phyloP scores from a whole-genome alignment of 495 filamentous ascomycete species.

The Neurospora sp. region DNA sequence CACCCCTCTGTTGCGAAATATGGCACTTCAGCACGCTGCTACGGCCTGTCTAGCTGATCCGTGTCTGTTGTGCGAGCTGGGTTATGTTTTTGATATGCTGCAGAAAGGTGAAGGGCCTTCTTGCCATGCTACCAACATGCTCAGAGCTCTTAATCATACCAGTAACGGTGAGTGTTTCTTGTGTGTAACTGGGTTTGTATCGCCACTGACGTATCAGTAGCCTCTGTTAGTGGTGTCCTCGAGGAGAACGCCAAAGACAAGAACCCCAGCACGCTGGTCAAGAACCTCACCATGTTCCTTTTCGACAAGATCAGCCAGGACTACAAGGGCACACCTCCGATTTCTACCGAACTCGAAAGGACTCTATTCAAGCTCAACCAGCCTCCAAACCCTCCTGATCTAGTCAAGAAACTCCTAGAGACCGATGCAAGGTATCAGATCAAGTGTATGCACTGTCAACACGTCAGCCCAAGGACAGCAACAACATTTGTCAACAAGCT shows the following conservation, averaged over 20 bases:
- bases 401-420: slow-evolving; percentile 22
- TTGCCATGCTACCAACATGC: slow-evolving; percentile 94
- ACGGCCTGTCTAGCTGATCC: slow-evolving; percentile 67
- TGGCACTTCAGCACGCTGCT: slow-evolving; percentile 83
- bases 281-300: slow-evolving; percentile 18
- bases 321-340: slow-evolving; percentile 18
- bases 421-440: slow-evolving; percentile 45
- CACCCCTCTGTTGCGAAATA: slow-evolving; percentile 77
- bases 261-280: slow-evolving; percentile 16
- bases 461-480: slow-evolving; percentile 60
- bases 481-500: slow-evolving; percentile 72
- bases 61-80: slow-evolving; percentile 89
- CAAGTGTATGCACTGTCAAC: slow-evolving; percentile 71
- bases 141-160: slow-evolving; percentile 75
- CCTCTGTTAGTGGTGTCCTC: slow-evolving; percentile 52
- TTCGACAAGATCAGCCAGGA: slow-evolving; percentile 17
- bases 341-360: slow-evolving; percentile 19
- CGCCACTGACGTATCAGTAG: not conserved
- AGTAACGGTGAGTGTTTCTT: slow-evolving; percentile 39
- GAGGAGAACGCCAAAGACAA: slow-evolving; percentile 58
- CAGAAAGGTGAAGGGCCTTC: slow-evolving; percentile 87
- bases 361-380: slow-evolving; percentile 12
- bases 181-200: not conserved
- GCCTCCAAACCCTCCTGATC: slow-evolving; percentile 8
- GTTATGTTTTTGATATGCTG: slow-evolving; percentile 95